phyloP scores from a whole-genome alignment of 805 yeast species.

The Kuraishia borneana region DNA sequence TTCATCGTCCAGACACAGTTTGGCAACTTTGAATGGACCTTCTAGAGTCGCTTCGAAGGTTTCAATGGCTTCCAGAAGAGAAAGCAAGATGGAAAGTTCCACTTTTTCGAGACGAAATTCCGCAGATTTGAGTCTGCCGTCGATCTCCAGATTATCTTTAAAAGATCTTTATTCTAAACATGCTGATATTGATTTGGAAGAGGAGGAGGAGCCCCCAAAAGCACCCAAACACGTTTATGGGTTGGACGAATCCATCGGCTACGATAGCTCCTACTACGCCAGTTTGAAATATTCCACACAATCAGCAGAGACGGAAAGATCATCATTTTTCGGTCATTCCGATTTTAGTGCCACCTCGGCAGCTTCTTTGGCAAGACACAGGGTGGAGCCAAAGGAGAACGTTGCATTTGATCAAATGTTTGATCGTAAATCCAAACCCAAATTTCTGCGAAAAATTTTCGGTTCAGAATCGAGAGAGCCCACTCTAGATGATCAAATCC shows the following conservation, averaged over 20 bases:
- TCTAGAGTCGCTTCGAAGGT: background rate
- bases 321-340: conserved; percentile 42
- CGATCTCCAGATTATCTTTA: background rate
- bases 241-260: background rate
- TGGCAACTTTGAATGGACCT: conserved; percentile 2
- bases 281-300: conserved; percentile 17
- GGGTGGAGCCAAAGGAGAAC: conserved; percentile 12
- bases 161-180: background rate
- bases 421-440: conserved; percentile 29
- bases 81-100: background rate
- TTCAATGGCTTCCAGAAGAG: background rate
- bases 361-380: conserved; percentile 73
- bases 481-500: conserved; percentile 20
- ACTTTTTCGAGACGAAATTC: background rate
- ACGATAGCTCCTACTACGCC: conserved; percentile 9
- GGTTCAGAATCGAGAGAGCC: conserved; percentile 21
- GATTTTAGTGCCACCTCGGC: conserved; percentile 87
- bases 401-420: conserved; percentile 28
- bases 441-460: conserved; percentile 32
- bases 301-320: conserved; percentile 22
- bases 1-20: conserved; percentile 11
- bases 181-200: background rate
- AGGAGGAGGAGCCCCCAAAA: conserved; percentile 1
- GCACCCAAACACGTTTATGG: background rate
- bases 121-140: background rate